Evolutionary conservation across 495 filamentous ascomycete species (phyloP), one percentile per base, ranked within the genome.

Genomic region (Penicillium samsonianum): DNA sequence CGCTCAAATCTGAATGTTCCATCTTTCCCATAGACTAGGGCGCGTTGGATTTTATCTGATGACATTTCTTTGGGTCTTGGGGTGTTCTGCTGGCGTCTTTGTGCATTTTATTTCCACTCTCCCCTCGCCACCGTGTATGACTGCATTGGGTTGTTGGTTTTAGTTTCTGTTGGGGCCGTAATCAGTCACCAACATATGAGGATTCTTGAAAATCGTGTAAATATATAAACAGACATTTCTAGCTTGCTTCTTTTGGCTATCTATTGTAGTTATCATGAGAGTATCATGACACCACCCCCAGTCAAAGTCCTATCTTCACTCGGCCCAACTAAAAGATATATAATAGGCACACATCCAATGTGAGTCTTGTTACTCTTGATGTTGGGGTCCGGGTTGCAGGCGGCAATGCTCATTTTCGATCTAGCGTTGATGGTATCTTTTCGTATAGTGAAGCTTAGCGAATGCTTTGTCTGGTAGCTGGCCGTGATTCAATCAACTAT

Each of bases 101-200:
- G 53, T 61, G 63, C 61, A 58, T 65, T 66, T 49, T 63, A 48
- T 65, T 57, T 72, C 67, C 67, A 72, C 72, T 76, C 74, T 69
- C 68, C 66, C 49, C 68, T 71, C 68, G 65, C 62, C 59, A 58
- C 61, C 62, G 37, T 58, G 53, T 55, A 47, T 46, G 31, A 45
- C 41, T 55, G 53, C 41, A 37, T 47, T 19, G 43, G 31, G 31
- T 17, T 28, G 22, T 40, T 38, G 31, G 20, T 55, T 28, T 46
- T 28, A 43, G 22, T 55, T 35, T 55, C 30, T 46, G 53, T 33
- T 47, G 22, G 50, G 40, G 4, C 38, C 26, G 10, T 4, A 30
- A 8, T 38, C 17, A 20, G 31, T 37, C 22, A n/a, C 28, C 20
- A 19, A 17, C 7, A 33, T 23, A 22, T 31, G 14, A 37, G 30